Evolutionary conservation across 345 rosid genomes (phyloP).

Genomic region (Clausena lansium): DNA sequence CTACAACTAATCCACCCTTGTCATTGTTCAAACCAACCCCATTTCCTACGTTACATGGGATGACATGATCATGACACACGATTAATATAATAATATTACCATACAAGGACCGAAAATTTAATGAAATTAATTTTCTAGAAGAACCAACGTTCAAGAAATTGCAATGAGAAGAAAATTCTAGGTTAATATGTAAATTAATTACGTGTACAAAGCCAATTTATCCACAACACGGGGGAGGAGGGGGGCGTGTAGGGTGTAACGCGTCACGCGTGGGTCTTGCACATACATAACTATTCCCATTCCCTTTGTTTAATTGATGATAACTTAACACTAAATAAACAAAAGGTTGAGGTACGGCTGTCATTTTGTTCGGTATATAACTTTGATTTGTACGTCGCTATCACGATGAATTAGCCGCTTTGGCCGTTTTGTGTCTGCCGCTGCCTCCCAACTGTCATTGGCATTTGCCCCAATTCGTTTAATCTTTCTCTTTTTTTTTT

Average conservation of each 20-base stretch:
- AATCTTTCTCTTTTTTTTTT: too few species aligned
- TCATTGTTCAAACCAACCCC: too few species aligned
- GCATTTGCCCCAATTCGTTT: background rate
- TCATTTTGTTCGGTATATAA: background rate
- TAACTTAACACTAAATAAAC: too few species aligned
- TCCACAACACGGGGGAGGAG: background rate
- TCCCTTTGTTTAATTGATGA: too few species aligned
- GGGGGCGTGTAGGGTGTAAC: background rate
- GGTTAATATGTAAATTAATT: background rate
- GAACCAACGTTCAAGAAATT: too few species aligned
- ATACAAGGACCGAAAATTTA: too few species aligned
- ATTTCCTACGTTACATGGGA: too few species aligned
- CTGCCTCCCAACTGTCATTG: background rate
- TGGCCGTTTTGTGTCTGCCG: conserved; percentile 5
- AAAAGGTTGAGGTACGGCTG: background rate
- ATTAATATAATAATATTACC: too few species aligned
- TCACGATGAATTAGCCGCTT: conserved; percentile 18
- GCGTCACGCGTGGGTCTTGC: background rate
- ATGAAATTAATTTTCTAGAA: too few species aligned
- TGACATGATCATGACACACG: too few species aligned
- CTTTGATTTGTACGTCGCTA: background rate
- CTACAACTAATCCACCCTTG: too few species aligned
- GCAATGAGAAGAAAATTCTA: background rate
- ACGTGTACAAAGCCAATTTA: background rate
- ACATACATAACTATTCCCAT: too few species aligned